A percentile compares a stretch with the other conserved stretches of the same genome.
Evolutionary conservation across 2,329 filamentous ascomycete species (phyloP).

Genomic region (Alternaria hordeiaustralica): DNA sequence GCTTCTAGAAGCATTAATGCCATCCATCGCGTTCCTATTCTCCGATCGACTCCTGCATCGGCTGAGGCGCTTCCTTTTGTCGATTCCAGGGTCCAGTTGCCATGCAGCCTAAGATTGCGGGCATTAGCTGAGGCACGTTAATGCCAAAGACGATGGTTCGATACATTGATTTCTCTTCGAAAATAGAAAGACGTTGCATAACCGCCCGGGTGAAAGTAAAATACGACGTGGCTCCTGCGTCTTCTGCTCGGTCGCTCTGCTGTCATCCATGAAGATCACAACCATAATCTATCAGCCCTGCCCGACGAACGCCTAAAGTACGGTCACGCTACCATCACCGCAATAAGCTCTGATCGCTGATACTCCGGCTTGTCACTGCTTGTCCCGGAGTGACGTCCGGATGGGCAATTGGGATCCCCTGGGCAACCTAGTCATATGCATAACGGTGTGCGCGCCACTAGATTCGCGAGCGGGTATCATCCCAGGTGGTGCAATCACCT

Average conservation of each 20-base stretch:
- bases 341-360: background rate
- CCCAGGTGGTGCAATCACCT: background rate
- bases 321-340: background rate
- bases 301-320: background rate
- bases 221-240: background rate
- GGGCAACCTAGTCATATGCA: background rate
- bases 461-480: constrained; percentile 3
- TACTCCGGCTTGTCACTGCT: background rate
- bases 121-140: background rate
- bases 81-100: constrained; percentile 4
- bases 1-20: constrained; percentile 27
- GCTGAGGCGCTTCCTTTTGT: constrained; percentile 15
- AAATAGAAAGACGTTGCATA: background rate
- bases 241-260: background rate
- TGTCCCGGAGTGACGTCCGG: background rate
- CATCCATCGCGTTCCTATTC: constrained; percentile 3
- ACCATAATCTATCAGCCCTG: background rate
- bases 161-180: background rate
- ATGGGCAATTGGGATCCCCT: background rate
- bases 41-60: constrained; percentile 24
- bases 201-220: background rate
- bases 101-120: constrained; percentile 4
- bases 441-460: constrained; percentile 2
- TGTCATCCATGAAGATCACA: background rate
- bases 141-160: background rate